phyloP scores from a whole-genome alignment of 768 basidiomycete genomes.

The Termitomyces sp. region DNA sequence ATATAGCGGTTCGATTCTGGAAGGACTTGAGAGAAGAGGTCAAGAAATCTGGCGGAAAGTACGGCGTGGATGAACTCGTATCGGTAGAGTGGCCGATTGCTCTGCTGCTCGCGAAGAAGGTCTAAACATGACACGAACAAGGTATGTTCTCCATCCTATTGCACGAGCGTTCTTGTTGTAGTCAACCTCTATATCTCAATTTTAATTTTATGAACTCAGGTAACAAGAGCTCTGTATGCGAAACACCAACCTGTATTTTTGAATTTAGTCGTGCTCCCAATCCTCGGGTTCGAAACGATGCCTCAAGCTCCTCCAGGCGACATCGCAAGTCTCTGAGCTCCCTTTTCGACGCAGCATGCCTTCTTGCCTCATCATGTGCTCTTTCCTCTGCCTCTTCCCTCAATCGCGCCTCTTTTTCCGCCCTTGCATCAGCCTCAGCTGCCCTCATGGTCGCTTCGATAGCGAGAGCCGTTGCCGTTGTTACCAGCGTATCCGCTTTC shows the following conservation, averaged over 20 bases:
- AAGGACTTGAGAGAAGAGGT: slow-evolving; percentile 41
- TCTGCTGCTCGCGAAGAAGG: slow-evolving; percentile 30
- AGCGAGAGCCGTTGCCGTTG: slow-evolving; percentile 4
- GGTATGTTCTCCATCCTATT: neutral
- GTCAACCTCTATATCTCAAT: neutral
- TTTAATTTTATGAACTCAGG: neutral
- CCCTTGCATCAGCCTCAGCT: slow-evolving; percentile 11
- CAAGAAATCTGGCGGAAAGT: slow-evolving; percentile 23
- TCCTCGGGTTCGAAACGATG: neutral
- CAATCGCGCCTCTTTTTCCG: slow-evolving; percentile 9
- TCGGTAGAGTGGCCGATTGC: slow-evolving; percentile 49
- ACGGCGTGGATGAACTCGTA: slow-evolving; percentile 34
- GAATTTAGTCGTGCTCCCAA: neutral
- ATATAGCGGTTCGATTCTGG: slow-evolving; percentile 64
- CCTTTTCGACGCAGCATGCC: slow-evolving; percentile 7
- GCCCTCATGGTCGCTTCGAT: slow-evolving; percentile 7
- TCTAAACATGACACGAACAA: neutral
- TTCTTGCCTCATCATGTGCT: slow-evolving; percentile 10
- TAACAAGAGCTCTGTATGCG: neutral
- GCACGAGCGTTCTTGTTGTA: neutral
- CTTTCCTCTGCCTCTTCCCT: slow-evolving; percentile 12
- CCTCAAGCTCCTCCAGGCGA: slow-evolving; percentile 11
- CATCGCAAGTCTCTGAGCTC: slow-evolving; percentile 10
- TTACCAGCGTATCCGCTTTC: slow-evolving; percentile 6
- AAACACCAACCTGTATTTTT: neutral